Evolutionary conservation across 2,329 filamentous ascomycete genomes (phyloP), one percentile per base, ranked within the genome.

Genomic region (Pseudopyrenochaeta lycopersici): DNA sequence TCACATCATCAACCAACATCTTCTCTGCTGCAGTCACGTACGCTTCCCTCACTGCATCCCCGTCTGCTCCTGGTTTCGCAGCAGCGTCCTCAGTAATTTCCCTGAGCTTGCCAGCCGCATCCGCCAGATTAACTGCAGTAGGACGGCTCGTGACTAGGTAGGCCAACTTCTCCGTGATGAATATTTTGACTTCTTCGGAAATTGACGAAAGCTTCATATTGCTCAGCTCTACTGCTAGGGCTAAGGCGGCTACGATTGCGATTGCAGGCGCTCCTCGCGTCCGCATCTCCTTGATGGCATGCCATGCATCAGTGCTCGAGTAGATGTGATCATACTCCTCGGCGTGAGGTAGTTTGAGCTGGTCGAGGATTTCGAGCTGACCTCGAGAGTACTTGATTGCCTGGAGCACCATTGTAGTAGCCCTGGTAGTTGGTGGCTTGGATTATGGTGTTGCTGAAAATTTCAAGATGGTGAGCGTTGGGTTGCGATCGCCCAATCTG

Each of bases 161-260:
- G 63, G 94, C 88, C 39, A 99, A 82, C 51, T 90, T 91, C 41
- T 87, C 82, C 52, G 88, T 81, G 60, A 97, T 91, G 72, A 90
- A 90, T 2, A 84, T 64, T 46, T 77, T 77, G 39, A 93, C 85
- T 44, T 90, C 84, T 42, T 90, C 86, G 0, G 85, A 82, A 3
- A 80, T 75, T 30, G 77, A 58, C 1, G 84, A 78, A 5, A 82
- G 64, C 60, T 80, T 81, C 54, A 83, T 83, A 7, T 85, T 84
- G 45, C 87, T 81, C 7, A 98, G 78, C 75, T 98, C 94, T 7
- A 97, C 91, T 1, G 92, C 93, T 31, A 97, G 85, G 2, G 91
- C 89, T 30, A 99, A 84, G 17, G 90, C 91, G 18, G 95, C 95
- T n/a, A 99, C 95, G 61, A 99, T 98, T 39, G 95, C 95, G 74